These are phyloP conservation scores for Athelia psychrophila DNA, from an alignment of 1,284 basidiomycete species.

Conservation along the genomic window DNA sequence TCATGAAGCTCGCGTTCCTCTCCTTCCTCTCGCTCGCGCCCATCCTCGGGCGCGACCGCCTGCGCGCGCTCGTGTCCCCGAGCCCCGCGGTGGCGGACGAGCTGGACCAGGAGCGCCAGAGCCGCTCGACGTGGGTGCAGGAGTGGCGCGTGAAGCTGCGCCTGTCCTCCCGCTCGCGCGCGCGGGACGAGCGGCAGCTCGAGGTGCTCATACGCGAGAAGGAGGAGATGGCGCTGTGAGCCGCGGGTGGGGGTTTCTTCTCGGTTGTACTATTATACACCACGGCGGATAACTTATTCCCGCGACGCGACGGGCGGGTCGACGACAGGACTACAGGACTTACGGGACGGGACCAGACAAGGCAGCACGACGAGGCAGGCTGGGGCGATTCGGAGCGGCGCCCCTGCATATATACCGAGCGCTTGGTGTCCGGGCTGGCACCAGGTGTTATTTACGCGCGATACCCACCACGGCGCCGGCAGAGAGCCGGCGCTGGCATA, in stretches of 20 bases:
- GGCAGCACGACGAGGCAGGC: background rate
- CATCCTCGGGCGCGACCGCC: slow-evolving; percentile 64
- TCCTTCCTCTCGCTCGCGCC: slow-evolving; percentile 77
- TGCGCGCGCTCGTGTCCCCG: slow-evolving; percentile 53
- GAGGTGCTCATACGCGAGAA: background rate
- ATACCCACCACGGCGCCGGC: too few species aligned
- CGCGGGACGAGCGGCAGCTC: background rate
- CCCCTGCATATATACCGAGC: background rate
- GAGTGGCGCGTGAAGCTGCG: background rate
- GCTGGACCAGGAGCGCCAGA: background rate
- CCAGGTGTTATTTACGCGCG: too few species aligned
- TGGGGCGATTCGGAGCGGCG: background rate
- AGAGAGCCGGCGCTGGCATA: background rate
- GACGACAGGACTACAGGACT: background rate
- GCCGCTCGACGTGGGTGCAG: background rate
- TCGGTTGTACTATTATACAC: background rate
- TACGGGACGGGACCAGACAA: background rate
- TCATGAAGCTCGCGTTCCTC: slow-evolving; percentile 70
- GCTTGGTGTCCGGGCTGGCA: too few species aligned
- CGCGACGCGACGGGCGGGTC: background rate
- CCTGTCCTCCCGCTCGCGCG: background rate
- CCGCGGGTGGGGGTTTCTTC: too few species aligned
- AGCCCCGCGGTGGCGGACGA: background rate
- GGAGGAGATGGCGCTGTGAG: background rate
- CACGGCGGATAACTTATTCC: background rate